Conservation (phyloP, 768 basidiomycete genomes). For the Boletus subparvulus region DNA sequence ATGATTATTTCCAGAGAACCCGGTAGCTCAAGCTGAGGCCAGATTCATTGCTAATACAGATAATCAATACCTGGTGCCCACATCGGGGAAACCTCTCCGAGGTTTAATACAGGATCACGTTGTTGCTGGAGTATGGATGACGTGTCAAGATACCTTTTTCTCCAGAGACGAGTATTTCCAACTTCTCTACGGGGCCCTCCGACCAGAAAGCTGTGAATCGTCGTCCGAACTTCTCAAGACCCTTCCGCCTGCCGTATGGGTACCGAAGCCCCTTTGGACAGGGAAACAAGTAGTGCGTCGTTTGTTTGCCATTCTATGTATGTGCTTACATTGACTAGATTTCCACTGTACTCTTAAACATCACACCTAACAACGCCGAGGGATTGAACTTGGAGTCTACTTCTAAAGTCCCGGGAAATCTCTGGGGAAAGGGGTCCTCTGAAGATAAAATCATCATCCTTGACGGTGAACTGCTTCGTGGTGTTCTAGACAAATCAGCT, state of each 20-base stretch:
- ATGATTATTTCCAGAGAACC: slow-evolving; percentile 63
- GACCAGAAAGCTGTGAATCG: slow-evolving; percentile 77
- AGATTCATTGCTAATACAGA: slow-evolving; percentile 95
- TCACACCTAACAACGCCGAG: slow-evolving; percentile 74
- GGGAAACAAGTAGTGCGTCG: slow-evolving; percentile 89
- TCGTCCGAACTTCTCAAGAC: slow-evolving; percentile 64
- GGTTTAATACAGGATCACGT: slow-evolving; percentile 99
- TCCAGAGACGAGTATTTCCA: slow-evolving; percentile 95
- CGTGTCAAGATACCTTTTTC: slow-evolving; percentile 92
- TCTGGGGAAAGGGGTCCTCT: slow-evolving; percentile 78
- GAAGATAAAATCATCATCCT: slow-evolving; percentile 89
- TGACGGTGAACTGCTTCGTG: slow-evolving; percentile 91
- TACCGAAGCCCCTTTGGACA: slow-evolving; percentile 90
- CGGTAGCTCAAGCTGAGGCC: slow-evolving; percentile 92
- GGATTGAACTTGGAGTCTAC: slow-evolving; percentile 85
- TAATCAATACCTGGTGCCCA: slow-evolving; percentile 98
- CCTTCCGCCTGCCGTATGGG: slow-evolving; percentile 90
- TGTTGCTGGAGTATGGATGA: slow-evolving; percentile 99
- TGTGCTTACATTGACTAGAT: slow-evolving; percentile 51
- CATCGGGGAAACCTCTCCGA: slow-evolving; percentile 95
- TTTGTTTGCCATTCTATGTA: not conserved
- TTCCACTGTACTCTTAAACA: slow-evolving; percentile 89
- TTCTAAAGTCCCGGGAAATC: slow-evolving; percentile 83
- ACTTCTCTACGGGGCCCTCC: slow-evolving; percentile 88
- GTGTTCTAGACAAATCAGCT: slow-evolving; percentile 95